phyloP scores from a whole-genome alignment of 1,284 basidiomycete genomes.

The Sporisorium sorghi region DNA sequence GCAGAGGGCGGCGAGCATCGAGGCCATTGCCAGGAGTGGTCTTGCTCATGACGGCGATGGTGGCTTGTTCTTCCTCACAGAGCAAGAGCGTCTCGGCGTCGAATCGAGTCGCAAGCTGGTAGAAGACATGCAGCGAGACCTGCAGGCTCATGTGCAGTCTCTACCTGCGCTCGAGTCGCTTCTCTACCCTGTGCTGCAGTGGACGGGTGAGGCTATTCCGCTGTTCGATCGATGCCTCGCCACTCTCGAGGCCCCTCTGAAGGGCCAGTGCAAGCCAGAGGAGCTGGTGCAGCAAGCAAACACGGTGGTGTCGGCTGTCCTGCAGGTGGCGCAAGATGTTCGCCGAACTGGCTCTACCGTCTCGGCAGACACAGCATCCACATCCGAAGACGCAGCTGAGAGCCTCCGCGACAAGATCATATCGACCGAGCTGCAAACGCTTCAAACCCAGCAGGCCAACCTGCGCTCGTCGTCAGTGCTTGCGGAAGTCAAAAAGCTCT shows the following conservation, averaged over 20 bases:
- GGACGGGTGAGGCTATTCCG: conserved; percentile 5
- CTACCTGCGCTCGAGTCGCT: conserved; percentile 39
- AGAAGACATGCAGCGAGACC: conserved; percentile 13
- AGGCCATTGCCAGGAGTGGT: conserved; percentile 12
- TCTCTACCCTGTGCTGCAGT: conserved; percentile 31
- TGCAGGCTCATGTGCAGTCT: conserved; percentile 10
- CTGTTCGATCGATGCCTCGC: conserved; percentile 26
- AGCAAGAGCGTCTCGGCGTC: conserved; percentile 18
- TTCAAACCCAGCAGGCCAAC: conserved; percentile 32
- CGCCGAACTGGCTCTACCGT: conserved; percentile 18
- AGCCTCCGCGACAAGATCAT: conserved; percentile 52
- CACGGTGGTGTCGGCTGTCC: conserved; percentile 56
- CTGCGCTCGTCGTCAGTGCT: conserved; percentile 46
- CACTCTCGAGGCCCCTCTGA: conserved; percentile 18
- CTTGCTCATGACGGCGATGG: not conserved
- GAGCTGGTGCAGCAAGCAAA: conserved; percentile 32
- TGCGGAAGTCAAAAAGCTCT: conserved; percentile 31
- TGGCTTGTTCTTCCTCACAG: conserved; percentile 29
- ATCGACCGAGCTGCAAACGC: conserved; percentile 19
- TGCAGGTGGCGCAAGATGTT: conserved; percentile 65
- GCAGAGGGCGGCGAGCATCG: conserved; percentile 15
- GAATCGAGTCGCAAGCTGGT: conserved; percentile 17
- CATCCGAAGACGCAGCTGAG: conserved; percentile 6
- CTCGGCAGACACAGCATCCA: not conserved
- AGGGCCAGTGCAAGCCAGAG: conserved; percentile 13